Percentiles rank a stretch among this genome's conserved stretches.
Conservation (phyloP, 2,329 filamentous ascomycete genomes). For the Metarhizium album region DNA sequence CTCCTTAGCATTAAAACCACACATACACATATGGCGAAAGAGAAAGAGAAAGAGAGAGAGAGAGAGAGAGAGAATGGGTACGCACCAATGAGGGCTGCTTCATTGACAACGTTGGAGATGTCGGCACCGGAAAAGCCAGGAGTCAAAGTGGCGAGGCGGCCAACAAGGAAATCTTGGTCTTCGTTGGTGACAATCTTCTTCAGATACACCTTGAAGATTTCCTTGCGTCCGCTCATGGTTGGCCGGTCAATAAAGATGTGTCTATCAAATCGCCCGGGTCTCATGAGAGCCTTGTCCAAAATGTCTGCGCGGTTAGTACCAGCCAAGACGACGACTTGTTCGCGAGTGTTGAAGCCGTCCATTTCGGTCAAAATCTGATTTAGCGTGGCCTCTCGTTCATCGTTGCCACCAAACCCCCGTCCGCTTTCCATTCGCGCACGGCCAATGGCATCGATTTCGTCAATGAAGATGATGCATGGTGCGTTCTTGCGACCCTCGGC, state of each 20-base stretch:
- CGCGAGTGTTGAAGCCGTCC: conserved; percentile 96
- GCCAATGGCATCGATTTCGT: conserved; percentile 97
- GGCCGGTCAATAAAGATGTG: conserved; percentile 92
- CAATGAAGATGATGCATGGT: conserved; percentile 98
- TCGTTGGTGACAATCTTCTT: conserved; percentile 91
- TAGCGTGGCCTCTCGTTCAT: conserved; percentile 91
- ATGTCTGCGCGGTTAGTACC: conserved; percentile 95
- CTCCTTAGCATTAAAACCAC: conserved; percentile 9
- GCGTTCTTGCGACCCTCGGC: conserved; percentile 90
- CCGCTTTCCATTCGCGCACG: conserved; percentile 76
- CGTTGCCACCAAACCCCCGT: conserved; percentile 69
- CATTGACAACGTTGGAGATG: conserved; percentile 97
- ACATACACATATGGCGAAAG: not conserved
- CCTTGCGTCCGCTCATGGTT: conserved; percentile 91
- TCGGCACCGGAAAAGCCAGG: conserved; percentile 96
- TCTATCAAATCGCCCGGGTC: conserved; percentile 91
- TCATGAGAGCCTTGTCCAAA: conserved; percentile 90
- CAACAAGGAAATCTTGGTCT: conserved; percentile 77
- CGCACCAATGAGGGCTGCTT: conserved; percentile 90
- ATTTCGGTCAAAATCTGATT: conserved; percentile 99
- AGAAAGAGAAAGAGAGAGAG: conserved; percentile 19
- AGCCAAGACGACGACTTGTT: conserved; percentile 92
- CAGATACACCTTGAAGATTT: conserved; percentile 92
- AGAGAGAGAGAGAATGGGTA: conserved; percentile 17
- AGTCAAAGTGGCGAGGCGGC: conserved; percentile 81